These are phyloP conservation scores for Bipolaris sorokiniana DNA, from an alignment of 2,329 filamentous ascomycete species.

Conservation along the genomic window DNA sequence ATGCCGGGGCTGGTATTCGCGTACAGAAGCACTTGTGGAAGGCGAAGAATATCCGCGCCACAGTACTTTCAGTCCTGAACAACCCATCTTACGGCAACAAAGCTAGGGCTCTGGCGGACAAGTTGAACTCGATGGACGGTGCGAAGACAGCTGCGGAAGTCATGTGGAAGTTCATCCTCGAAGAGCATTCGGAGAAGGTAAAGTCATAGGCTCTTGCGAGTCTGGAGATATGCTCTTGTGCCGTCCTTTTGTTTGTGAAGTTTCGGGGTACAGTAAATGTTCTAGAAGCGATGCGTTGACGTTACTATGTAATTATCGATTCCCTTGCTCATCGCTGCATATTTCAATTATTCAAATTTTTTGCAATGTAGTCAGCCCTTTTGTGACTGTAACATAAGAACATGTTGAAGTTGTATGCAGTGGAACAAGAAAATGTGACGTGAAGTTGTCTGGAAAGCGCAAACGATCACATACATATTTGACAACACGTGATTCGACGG, in stretches of 20 bases:
- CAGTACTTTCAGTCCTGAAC: constrained; percentile 32
- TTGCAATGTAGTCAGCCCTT: background rate
- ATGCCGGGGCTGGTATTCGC: constrained; percentile 39
- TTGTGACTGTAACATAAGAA: background rate
- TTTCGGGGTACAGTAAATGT: background rate
- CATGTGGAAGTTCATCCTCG: constrained; percentile 42
- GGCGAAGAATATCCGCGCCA: constrained; percentile 35
- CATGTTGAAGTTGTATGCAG: background rate
- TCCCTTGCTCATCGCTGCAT: background rate
- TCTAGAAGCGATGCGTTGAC: background rate
- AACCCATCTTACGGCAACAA: constrained; percentile 34
- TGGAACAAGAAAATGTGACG: background rate
- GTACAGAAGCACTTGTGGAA: constrained; percentile 40
- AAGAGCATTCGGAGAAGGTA: constrained; percentile 24
- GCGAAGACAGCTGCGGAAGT: constrained; percentile 37
- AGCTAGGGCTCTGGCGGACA: constrained; percentile 32
- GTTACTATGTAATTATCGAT: background rate
- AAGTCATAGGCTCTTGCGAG: constrained; percentile 5
- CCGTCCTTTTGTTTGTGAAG: background rate
- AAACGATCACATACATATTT: background rate
- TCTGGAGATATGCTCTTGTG: background rate
- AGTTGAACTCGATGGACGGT: constrained; percentile 38
- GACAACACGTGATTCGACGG: too few species aligned
- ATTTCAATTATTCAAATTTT: background rate
- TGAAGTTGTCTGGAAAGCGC: background rate